These are phyloP conservation scores for Diaporthe humulicola DNA, from an alignment of 2,329 filamentous ascomycete species.

Conservation along the genomic window DNA sequence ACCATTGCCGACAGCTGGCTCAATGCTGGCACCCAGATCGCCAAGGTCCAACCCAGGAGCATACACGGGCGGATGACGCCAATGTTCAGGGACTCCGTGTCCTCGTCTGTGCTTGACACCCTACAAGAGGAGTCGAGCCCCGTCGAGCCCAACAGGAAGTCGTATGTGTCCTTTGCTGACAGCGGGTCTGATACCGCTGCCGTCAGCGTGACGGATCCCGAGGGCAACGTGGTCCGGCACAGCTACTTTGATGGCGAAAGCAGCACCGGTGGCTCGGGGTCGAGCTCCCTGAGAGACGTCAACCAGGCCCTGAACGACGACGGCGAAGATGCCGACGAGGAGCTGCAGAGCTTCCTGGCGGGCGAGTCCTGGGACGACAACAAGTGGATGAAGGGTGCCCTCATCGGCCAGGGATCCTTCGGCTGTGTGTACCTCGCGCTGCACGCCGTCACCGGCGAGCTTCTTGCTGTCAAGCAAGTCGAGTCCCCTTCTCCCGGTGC, in stretches of 20 bases:
- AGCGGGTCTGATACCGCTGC: conserved; percentile 78
- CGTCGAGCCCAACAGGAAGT: conserved; percentile 90
- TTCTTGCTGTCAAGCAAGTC: conserved; percentile 98
- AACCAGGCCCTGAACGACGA: conserved; percentile 89
- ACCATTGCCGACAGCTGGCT: conserved; percentile 97
- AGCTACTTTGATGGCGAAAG: conserved; percentile 89
- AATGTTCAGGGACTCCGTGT: conserved; percentile 86
- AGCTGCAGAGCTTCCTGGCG: conserved; percentile 88
- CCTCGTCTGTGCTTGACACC: conserved; percentile 89
- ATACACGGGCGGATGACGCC: conserved; percentile 63
- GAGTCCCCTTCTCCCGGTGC: conserved; percentile 85
- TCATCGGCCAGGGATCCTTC: conserved; percentile 97
- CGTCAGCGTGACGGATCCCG: conserved; percentile 83
- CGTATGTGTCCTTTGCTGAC: conserved; percentile 90
- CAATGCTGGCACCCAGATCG: conserved; percentile 68
- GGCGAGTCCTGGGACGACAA: conserved; percentile 96
- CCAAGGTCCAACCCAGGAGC: conserved; percentile 62
- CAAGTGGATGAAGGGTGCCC: conserved; percentile 99
- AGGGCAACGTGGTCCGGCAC: conserved; percentile 76
- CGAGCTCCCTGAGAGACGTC: conserved; percentile 84
- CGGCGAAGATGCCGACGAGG: conserved; percentile 91
- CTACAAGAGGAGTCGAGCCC: conserved; percentile 89
- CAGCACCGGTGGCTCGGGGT: conserved; percentile 68
- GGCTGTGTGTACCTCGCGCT: conserved; percentile 95
- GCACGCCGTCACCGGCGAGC: conserved; percentile 94